These are phyloP conservation scores for Teratosphaeria zuluensis DNA, from an alignment of 2,329 filamentous ascomycete species.

Conservation along the genomic window DNA sequence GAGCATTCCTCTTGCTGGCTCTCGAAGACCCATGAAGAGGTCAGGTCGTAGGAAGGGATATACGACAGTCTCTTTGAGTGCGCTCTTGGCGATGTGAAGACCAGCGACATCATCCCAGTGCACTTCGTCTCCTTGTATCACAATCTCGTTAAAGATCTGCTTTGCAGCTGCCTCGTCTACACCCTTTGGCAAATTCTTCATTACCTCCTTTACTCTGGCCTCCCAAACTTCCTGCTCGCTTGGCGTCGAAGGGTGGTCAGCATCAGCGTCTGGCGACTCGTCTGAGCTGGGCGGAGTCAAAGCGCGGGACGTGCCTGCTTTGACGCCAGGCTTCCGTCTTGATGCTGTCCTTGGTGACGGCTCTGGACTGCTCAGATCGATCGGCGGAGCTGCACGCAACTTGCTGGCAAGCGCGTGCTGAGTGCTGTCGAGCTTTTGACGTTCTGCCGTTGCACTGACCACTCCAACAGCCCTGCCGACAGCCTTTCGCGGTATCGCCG, in stretches of 20 bases:
- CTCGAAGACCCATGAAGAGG: conserved; percentile 87
- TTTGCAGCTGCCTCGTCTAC: conserved; percentile 75
- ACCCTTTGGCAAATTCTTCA: conserved; percentile 71
- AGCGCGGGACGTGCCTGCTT: conserved; percentile 14
- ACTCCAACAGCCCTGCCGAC: conserved; percentile 23
- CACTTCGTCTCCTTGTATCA: conserved; percentile 88
- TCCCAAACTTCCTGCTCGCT: conserved; percentile 18
- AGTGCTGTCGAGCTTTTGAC: conserved; percentile 24
- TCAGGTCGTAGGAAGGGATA: conserved; percentile 94
- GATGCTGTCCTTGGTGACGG: conserved; percentile 8
- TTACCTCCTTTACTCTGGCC: conserved; percentile 33
- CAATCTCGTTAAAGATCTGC: conserved; percentile 92
- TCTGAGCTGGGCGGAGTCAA: conserved; percentile 36
- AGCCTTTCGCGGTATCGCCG: conserved; percentile 26
- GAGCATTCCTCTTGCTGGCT: conserved; percentile 89
- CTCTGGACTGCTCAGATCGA: conserved; percentile 13
- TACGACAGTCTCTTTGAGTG: conserved; percentile 88
- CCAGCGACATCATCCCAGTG: conserved; percentile 92
- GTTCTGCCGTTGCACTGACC: conserved; percentile 22
- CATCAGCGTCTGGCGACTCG: conserved; percentile 36
- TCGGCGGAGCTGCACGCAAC: conserved; percentile 5
- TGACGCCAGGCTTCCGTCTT: conserved; percentile 16
- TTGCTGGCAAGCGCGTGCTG: conserved; percentile 12
- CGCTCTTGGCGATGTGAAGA: conserved; percentile 79
- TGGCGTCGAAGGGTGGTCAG: conserved; percentile 23